Conservation (phyloP, 192 early-diverging fungal species). For the Linnemannia exigua region DNA sequence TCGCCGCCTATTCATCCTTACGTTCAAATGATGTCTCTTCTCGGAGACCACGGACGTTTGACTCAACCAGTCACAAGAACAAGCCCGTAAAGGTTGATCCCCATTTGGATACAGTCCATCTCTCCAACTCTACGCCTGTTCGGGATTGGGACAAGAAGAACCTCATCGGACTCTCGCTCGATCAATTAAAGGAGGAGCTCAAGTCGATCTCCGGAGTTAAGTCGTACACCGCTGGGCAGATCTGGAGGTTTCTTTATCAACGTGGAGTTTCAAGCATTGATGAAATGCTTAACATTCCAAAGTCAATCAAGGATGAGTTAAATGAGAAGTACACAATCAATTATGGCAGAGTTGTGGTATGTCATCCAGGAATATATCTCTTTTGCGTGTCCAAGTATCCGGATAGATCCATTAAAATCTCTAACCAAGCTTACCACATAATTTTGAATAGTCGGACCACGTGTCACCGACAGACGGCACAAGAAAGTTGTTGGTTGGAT, state of each 20-base stretch:
- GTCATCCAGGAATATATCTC: conserved; percentile 9
- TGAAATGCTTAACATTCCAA: conserved; percentile 76
- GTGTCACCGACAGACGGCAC: conserved; percentile 71
- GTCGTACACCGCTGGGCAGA: conserved; percentile 59
- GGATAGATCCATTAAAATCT: background rate
- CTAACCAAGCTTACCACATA: background rate
- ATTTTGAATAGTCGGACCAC: conserved; percentile 21
- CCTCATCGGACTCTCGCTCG: conserved; percentile 57
- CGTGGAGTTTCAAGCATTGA: conserved; percentile 73
- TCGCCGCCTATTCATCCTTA: background rate
- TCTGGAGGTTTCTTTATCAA: conserved; percentile 62
- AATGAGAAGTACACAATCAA: conserved; percentile 65
- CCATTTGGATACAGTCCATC: background rate
- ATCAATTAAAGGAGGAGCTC: conserved; percentile 52
- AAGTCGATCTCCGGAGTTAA: conserved; percentile 41
- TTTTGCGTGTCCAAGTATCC: background rate
- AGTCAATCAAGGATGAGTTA: conserved; percentile 62
- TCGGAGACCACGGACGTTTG: conserved; percentile 43
- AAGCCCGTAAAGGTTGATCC: conserved; percentile 5
- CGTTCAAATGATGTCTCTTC: background rate
- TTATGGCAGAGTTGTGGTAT: conserved; percentile 69
- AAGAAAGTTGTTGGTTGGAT: conserved; percentile 74
- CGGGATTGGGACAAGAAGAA: conserved; percentile 60
- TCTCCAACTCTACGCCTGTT: background rate
- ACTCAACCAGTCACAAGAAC: conserved; percentile 51